Percentiles rank a stretch among this genome's conserved stretches.
Conservation (phyloP, 2,329 filamentous ascomycete genomes). For the Fusarium beomiforme region DNA sequence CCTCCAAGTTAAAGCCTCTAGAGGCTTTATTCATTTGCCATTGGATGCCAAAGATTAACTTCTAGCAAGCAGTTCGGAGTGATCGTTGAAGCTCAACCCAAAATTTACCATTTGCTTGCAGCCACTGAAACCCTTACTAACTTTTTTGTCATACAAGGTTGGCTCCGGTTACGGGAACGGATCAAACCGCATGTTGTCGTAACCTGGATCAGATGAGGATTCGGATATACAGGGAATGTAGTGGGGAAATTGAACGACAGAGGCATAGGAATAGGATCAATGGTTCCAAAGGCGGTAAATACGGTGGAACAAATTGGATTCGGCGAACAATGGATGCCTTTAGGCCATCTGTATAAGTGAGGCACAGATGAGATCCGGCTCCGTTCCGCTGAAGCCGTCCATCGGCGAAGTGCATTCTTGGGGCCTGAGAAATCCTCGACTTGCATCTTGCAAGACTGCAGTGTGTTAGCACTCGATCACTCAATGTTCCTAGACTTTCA, state of each 20-base stretch:
- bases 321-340: slow-evolving; percentile 9
- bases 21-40: not conserved
- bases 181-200: slow-evolving; percentile 24
- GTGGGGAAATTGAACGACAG: slow-evolving; percentile 11
- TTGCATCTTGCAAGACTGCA: not conserved
- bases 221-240: slow-evolving; percentile 25
- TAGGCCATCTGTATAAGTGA: not conserved
- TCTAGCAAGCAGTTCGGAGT: not conserved
- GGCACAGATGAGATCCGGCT: not conserved
- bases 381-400: not conserved
- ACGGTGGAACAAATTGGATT: not conserved
- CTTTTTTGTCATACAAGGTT: not conserved
- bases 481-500: not conserved
- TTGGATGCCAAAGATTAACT: not conserved
- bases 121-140: not conserved
- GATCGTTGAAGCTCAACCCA: not conserved
- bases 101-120: not conserved
- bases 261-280: not conserved
- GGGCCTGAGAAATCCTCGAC: not conserved
- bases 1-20: not conserved
- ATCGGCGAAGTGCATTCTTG: not conserved
- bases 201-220: slow-evolving; percentile 28
- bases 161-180: slow-evolving; percentile 31
- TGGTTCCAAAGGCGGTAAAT: not conserved
- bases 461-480: too few species aligned